phyloP scores from a whole-genome alignment of 495 filamentous ascomycete species.

The Trichoderma erinaceum region DNA sequence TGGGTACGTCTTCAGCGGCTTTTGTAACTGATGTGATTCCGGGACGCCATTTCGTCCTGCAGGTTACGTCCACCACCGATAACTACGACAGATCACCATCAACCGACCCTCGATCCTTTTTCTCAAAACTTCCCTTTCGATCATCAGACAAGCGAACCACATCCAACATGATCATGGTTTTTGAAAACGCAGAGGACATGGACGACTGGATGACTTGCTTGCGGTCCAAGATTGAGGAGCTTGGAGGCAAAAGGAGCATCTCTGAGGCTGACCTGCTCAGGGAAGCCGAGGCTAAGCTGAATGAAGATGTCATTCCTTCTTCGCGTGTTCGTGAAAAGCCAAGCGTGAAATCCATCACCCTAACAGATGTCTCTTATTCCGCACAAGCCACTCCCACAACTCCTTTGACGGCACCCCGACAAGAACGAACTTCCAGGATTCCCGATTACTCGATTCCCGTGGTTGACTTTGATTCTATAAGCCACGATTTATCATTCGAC shows the following conservation, averaged over 20 bases:
- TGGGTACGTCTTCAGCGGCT: conserved; percentile 80
- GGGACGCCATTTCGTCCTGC: conserved; percentile 86
- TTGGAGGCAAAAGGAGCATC: conserved; percentile 61
- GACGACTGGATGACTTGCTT: conserved; percentile 70
- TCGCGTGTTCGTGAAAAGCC: conserved; percentile 39
- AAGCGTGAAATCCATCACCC: conserved; percentile 46
- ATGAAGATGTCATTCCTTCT: not conserved
- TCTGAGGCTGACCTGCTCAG: conserved; percentile 51
- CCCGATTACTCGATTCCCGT: conserved; percentile 8
- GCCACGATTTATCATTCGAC: conserved; percentile 29
- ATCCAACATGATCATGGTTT: conserved; percentile 69
- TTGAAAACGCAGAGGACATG: conserved; percentile 78
- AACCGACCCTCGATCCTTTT: conserved; percentile 53
- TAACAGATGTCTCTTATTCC: conserved; percentile 45
- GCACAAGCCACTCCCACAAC: conserved; percentile 32
- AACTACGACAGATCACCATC: conserved; percentile 48
- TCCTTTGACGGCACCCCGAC: conserved; percentile 25
- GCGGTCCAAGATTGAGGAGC: conserved; percentile 59
- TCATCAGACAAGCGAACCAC: conserved; percentile 52
- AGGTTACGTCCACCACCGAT: conserved; percentile 70
- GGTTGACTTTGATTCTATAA: conserved; percentile 16
- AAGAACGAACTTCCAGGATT: conserved; percentile 9
- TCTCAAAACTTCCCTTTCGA: conserved; percentile 66
- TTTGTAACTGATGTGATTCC: conserved; percentile 92
- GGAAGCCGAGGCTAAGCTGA: conserved; percentile 22